Evolutionary conservation across 169 alveolate genomes (phyloP).

Genomic region (Perkinsus marinus): DNA sequence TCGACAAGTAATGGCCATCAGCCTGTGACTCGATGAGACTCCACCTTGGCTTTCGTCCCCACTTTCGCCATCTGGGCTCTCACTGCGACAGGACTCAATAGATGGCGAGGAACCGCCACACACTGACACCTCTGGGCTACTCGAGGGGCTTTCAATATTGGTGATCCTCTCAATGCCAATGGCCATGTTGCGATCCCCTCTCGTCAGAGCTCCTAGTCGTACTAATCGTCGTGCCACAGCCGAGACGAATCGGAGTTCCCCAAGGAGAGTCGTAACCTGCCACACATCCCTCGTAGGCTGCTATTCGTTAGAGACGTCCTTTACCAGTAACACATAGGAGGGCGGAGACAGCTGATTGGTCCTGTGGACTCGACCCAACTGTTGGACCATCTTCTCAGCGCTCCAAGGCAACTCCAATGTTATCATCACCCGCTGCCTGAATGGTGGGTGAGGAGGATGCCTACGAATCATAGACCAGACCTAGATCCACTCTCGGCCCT

Average conservation of each 20-base stretch:
- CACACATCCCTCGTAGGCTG: neutral
- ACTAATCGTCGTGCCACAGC: neutral
- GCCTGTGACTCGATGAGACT: neutral
- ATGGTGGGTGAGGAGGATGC: neutral
- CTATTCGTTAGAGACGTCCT: neutral
- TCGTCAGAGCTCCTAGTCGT: neutral
- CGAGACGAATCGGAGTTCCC: neutral
- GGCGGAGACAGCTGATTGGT: neutral
- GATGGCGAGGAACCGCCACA: no score
- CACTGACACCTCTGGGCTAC: neutral
- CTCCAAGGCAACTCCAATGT: neutral
- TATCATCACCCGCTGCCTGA: neutral
- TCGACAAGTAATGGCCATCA: neutral
- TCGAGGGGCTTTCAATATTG: neutral
- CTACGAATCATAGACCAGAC: neutral
- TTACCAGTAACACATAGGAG: neutral
- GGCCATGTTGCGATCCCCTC: neutral
- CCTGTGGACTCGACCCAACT: slow-evolving; percentile 3
- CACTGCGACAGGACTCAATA: no score
- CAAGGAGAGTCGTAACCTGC: neutral
- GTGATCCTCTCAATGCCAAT: neutral
- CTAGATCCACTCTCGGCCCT: neutral
- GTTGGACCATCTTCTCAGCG: slow-evolving; percentile 1
- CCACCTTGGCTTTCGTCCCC: no score
- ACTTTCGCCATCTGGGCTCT: no score